A percentile compares a stretch with the other conserved stretches of the same genome.
Conservation (phyloP, 2,329 filamentous ascomycete species). For the Botrytis medusae region DNA sequence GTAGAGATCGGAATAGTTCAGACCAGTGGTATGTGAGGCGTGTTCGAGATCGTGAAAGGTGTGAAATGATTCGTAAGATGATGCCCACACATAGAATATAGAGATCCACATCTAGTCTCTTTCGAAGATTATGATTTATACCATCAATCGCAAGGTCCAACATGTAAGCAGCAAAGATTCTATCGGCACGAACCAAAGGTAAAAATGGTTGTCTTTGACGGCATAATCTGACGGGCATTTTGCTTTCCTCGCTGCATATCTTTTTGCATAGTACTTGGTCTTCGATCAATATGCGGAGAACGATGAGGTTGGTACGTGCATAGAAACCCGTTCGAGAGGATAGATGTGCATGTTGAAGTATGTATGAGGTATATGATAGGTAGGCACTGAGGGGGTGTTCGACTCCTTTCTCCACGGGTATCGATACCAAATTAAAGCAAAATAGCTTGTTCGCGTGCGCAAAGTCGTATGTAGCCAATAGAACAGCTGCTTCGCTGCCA, state of each 20-base stretch:
- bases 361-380: slow-evolving; percentile 86
- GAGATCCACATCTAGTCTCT: slow-evolving; percentile 78
- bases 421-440: slow-evolving; percentile 75
- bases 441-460: slow-evolving; percentile 94
- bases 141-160: slow-evolving; percentile 88
- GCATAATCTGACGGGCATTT: slow-evolving; percentile 75
- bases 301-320: slow-evolving; percentile 80
- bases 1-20: slow-evolving; percentile 85
- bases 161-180: slow-evolving; percentile 72
- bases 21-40: slow-evolving; percentile 91
- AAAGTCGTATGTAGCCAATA: slow-evolving; percentile 91
- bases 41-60: slow-evolving; percentile 77
- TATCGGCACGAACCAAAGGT: slow-evolving; percentile 69
- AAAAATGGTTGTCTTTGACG: slow-evolving; percentile 86
- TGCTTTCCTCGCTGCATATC: slow-evolving; percentile 77
- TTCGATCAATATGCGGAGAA: slow-evolving; percentile 82
- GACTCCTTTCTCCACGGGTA: slow-evolving; percentile 60
- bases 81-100: slow-evolving; percentile 82
- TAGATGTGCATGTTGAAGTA: slow-evolving; percentile 89
- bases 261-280: slow-evolving; percentile 79
- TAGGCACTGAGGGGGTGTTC: slow-evolving; percentile 79
- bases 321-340: slow-evolving; percentile 78
- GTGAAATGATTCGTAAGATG: slow-evolving; percentile 77
- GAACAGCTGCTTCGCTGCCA: slow-evolving; percentile 71
- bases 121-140: slow-evolving; percentile 89